Conservation (phyloP, 345 rosid species). For the Salix udensis region DNA sequence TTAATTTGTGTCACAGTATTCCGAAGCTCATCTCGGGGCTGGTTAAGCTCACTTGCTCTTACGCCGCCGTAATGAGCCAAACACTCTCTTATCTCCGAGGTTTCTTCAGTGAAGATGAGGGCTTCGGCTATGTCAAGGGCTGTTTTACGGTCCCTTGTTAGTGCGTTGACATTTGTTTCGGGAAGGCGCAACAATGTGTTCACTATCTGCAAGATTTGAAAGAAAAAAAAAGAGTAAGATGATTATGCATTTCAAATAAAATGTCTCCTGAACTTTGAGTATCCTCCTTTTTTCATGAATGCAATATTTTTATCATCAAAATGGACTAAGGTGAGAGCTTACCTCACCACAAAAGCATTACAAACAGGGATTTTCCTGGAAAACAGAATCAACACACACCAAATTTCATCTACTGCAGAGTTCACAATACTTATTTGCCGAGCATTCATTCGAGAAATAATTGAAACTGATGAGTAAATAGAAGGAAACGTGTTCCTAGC, state of each 20-base stretch:
- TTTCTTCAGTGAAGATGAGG: conserved; percentile 69
- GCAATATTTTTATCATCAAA: no score
- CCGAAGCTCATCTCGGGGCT: conserved; percentile 74
- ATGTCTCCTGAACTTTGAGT: background rate
- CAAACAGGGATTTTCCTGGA: no score
- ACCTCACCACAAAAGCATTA: no score
- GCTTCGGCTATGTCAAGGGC: conserved; percentile 85
- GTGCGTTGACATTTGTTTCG: conserved; percentile 68
- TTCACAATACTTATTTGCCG: background rate
- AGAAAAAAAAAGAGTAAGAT: no score
- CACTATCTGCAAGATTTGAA: conserved; percentile 54
- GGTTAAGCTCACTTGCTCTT: conserved; percentile 73
- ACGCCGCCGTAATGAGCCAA: conserved; percentile 63
- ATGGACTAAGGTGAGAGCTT: no score
- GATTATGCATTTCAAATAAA: background rate
- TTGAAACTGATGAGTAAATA: background rate
- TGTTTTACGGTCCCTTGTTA: conserved; percentile 75
- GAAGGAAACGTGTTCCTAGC: no score
- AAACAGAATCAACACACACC: no score
- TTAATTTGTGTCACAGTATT: conserved; percentile 74
- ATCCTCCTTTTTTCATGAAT: background rate
- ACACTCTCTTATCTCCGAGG: conserved; percentile 51
- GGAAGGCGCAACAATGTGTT: conserved; percentile 58
- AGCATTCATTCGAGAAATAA: background rate
- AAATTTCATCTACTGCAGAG: no score